Evolutionary conservation across 2,329 filamentous ascomycete species (phyloP), one percentile per base, ranked within the genome.

Genomic region (Hyphodiscus sp.): DNA sequence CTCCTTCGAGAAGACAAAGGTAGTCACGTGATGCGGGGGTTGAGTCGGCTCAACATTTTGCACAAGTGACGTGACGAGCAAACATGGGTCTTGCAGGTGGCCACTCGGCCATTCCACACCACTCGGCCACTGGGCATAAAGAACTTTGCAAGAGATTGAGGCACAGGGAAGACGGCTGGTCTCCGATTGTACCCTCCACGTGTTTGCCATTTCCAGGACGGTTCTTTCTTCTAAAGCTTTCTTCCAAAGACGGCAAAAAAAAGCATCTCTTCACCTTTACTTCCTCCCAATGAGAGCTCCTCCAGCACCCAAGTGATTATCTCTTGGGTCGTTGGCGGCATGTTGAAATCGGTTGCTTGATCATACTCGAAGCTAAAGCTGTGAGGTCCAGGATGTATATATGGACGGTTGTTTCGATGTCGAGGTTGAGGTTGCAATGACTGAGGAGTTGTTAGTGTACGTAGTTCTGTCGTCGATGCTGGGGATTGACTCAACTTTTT

Each of bases 261-360:
- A 19, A 20, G 8, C 18, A 45, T 55, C 55, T 55, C n/a, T n/a
- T n/a, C 54, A 63, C 61, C 60, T 51, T 62, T 52, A 49, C 52
- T 47, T 41, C 52, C 58, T 47, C 52, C 59, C 41, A 57, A 53
- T 16, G 59, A 55, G 30, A 65, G 56, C 48, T 61, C 53, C 49
- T 57, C 58, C 26, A 65, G 45, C 47, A 64, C 53, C 51, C 59
- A 57, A 38, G 63, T 53, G 20, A 62, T 52, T 41, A 58, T 49
- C 33, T 47, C 20, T 20, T 53, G 43, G 16, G 26, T 26, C n/a
- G 18, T 20, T 26, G 48, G 41, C 9, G 50, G 45, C 53, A 58
- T 58, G 16, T 15, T 47, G 29, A 33, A 46, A 47, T n/a, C 23
- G n/a, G 20, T 11, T 45, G 1, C n/a, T 18, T 23, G 26, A 44